These are phyloP conservation scores for Mariannaea sp. DNA, from an alignment of 2,329 filamentous ascomycete genomes.

Conservation along the genomic window DNA sequence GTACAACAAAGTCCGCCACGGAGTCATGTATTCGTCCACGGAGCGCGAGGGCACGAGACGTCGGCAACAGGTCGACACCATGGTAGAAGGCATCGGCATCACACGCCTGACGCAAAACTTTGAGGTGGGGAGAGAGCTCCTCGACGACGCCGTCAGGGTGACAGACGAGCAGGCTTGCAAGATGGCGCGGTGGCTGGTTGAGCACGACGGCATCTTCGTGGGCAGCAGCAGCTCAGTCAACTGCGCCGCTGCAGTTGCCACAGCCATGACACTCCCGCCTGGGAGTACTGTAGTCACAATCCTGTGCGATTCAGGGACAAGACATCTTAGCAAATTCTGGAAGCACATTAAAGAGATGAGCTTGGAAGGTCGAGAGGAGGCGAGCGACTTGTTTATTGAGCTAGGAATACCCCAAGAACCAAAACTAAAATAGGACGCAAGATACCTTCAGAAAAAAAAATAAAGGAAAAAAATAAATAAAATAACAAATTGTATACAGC, in stretches of 20 bases:
- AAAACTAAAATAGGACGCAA: conserved; percentile 1
- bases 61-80: conserved; percentile 89
- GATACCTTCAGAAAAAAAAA: conserved; percentile 9
- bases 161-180: conserved; percentile 84
- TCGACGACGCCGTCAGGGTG: conserved; percentile 89
- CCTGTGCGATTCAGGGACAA: conserved; percentile 81
- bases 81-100: conserved; percentile 95
- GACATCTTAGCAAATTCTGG: conserved; percentile 87
- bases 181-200: conserved; percentile 97
- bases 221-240: conserved; percentile 98
- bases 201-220: conserved; percentile 92
- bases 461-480: conserved; percentile 13
- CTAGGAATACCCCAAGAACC: conserved; percentile 49
- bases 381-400: conserved; percentile 54
- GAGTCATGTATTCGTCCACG: conserved; percentile 91
- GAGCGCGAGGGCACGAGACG: conserved; percentile 90
- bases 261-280: conserved; percentile 65
- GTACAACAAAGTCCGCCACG: conserved; percentile 88
- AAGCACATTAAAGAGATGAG: conserved; percentile 71
- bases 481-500: conserved; percentile 6
- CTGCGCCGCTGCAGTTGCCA: conserved; percentile 77
- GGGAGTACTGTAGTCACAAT: conserved; percentile 77
- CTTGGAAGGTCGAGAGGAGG: conserved; percentile 53
- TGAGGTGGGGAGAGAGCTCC: conserved; percentile 79
- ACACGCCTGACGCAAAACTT: conserved; percentile 96